Percentiles rank a stretch among this genome's conserved stretches.
These are phyloP conservation scores for Colletotrichum zoysiae DNA, from an alignment of 2,329 filamentous ascomycete genomes.

Conservation along the genomic window DNA sequence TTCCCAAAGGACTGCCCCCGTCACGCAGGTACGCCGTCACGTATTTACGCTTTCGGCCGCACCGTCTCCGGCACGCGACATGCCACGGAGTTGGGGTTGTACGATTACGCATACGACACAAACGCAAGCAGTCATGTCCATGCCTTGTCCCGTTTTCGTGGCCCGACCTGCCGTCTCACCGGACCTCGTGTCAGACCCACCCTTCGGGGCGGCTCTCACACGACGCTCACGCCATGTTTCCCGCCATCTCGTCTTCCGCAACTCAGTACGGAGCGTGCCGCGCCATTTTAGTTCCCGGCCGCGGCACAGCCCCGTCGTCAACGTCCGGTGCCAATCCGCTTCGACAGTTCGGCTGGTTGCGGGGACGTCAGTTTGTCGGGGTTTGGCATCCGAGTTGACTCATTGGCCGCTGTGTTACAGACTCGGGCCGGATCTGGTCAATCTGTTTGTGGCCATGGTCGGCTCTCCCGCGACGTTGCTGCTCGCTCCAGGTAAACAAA, in stretches of 20 bases:
- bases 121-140: conserved; percentile 32
- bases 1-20: background rate
- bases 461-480: no score
- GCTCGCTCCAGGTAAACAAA: no score
- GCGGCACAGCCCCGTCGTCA: conserved; percentile 7
- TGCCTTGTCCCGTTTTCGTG: conserved; percentile 2
- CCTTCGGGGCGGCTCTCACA: conserved; percentile 32
- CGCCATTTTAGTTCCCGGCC: conserved; percentile 30
- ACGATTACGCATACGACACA: background rate
- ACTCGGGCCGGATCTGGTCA: no score
- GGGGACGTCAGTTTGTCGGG: no score
- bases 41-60: conserved; percentile 17
- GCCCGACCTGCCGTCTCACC: conserved; percentile 25
- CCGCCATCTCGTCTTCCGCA: conserved; percentile 21
- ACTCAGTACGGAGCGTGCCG: conserved; percentile 19
- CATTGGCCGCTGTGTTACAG: no score
- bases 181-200: conserved; percentile 26
- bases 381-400: no score
- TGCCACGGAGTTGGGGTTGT: conserved; percentile 11
- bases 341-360: background rate
- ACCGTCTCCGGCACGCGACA: conserved; percentile 10
- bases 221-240: conserved; percentile 17
- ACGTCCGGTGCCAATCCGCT: background rate
- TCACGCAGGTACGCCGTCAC: background rate
- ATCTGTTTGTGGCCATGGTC: no score